Evolutionary conservation across 805 yeast species (phyloP), one percentile per base, ranked within the genome.

Genomic region (Pichia ethanolica): DNA sequence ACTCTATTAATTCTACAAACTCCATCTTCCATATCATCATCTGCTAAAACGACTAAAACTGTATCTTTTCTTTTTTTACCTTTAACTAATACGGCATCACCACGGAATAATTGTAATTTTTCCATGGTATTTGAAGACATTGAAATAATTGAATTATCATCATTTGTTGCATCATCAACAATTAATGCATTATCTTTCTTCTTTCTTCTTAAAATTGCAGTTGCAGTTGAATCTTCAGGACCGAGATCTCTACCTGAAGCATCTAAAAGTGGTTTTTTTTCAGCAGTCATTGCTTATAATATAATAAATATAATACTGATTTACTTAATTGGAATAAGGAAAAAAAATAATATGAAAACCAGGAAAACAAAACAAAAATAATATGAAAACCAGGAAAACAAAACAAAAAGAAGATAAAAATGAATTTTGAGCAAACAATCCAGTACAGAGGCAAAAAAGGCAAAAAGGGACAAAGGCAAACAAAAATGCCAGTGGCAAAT

Each of bases 21-120:
- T 51, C 98, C 98, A 64, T 90, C 96, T 61, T 88, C 96, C 72
- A 93, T 80, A 62, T 91, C 98, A 65, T 93, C 99, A 66, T 93
- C 98, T 36, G 95, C 89, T 59, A 93, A 76, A 35, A 91, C 99
- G 68, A 93, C 88, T 67, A 93, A 77, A 13, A 93, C 98, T 27
- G 99, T 93, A 64, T 93, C 99, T 68, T 86, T 90, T 73, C 99
- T 83, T 81, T 89, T 93, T 76, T 93, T 93, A 63, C 99, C 99
- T 72, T 90, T 91, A 59, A 93, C 96, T 53, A 89, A 74, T 25
- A 93, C 98, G 35, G 98, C 93, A 66, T 93, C 99, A 60, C 99
- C 99, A 56, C 98, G 82, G 79, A 93, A 93, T 66, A 93, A 77
- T 69, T 93, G 96, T 53, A 93, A 75, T 62, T 84, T 76, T 65